Conservation (phyloP, 2,329 filamentous ascomycete species). For the Ascochyta lentis region DNA sequence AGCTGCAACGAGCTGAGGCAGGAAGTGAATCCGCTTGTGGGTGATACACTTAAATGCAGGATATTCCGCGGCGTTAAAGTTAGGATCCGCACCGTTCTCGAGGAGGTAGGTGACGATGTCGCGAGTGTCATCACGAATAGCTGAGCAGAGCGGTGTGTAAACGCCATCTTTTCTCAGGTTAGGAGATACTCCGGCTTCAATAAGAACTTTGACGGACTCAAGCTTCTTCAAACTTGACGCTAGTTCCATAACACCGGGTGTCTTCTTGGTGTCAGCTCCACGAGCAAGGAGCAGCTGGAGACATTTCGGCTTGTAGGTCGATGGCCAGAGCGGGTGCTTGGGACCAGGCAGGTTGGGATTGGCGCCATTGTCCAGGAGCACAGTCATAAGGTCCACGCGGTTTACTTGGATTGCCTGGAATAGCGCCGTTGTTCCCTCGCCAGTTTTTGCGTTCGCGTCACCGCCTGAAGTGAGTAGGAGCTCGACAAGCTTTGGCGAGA, state of each 20-base stretch:
- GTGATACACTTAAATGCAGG: constrained; percentile 73
- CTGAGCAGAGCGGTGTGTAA: constrained; percentile 71
- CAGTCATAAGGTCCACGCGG: constrained; percentile 63
- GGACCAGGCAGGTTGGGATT: constrained; percentile 73
- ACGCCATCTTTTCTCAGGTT: constrained; percentile 69
- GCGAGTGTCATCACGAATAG: constrained; percentile 69
- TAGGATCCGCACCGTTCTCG: constrained; percentile 59
- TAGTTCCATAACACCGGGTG: constrained; percentile 69
- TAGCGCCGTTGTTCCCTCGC: constrained; percentile 67
- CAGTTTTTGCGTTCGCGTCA: constrained; percentile 65
- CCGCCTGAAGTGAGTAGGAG: constrained; percentile 66
- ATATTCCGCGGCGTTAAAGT: constrained; percentile 66
- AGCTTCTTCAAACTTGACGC: constrained; percentile 69
- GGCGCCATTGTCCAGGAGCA: constrained; percentile 65
- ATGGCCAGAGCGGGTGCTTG: constrained; percentile 72
- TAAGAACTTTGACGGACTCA: constrained; percentile 64
- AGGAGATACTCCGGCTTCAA: constrained; percentile 66
- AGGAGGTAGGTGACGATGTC: constrained; percentile 69
- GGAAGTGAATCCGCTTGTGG: constrained; percentile 66
- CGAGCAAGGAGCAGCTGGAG: constrained; percentile 65
- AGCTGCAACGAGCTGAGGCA: constrained; percentile 63
- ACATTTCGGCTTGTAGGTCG: constrained; percentile 64
- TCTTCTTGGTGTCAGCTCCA: constrained; percentile 66
- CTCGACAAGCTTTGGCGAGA: constrained; percentile 62
- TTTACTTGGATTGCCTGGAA: constrained; percentile 66